Conservation (phyloP, 2,329 filamentous ascomycete species). For the Colletotrichum eleusines region DNA sequence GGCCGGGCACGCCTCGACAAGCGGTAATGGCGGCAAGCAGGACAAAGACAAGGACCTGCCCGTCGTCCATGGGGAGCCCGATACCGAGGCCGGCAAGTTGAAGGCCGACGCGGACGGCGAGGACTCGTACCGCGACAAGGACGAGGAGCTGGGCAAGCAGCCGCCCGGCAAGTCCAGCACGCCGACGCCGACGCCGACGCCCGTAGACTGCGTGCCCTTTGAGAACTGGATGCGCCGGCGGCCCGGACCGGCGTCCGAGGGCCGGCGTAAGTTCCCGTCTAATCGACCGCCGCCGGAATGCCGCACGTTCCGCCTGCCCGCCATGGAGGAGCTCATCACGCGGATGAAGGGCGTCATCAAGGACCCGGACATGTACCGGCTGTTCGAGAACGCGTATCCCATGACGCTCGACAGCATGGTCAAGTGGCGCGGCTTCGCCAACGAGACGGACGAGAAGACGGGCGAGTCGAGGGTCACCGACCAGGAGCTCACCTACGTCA, state of each 20-base stretch:
- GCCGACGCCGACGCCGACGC: conserved; percentile 7
- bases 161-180: conserved; percentile 1
- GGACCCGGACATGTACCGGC: conserved; percentile 75
- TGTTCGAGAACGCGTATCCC: conserved; percentile 87
- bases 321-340: conserved; percentile 79
- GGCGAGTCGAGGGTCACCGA: conserved; percentile 51
- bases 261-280: conserved; percentile 80
- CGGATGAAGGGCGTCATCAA: conserved; percentile 54
- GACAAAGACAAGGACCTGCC: conserved; percentile 16
- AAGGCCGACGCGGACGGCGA: conserved; percentile 29
- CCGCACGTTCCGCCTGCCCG: conserved; percentile 82
- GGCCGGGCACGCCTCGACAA: neutral
- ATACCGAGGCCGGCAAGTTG: conserved; percentile 16
- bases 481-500: conserved; percentile 80
- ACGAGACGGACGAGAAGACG: conserved; percentile 47
- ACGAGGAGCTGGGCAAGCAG: conserved; percentile 26
- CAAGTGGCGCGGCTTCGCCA: conserved; percentile 76
- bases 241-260: conserved; percentile 63
- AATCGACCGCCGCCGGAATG: conserved; percentile 82
- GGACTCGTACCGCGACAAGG: conserved; percentile 39
- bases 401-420: conserved; percentile 88
- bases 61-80: conserved; percentile 28
- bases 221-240: conserved; percentile 36
- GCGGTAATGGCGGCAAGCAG: conserved; percentile 3
- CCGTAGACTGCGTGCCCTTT: conserved; percentile 14